These are phyloP conservation scores for Kwoniella dejecticola DNA, from an alignment of 768 basidiomycete genomes.

Conservation along the genomic window DNA sequence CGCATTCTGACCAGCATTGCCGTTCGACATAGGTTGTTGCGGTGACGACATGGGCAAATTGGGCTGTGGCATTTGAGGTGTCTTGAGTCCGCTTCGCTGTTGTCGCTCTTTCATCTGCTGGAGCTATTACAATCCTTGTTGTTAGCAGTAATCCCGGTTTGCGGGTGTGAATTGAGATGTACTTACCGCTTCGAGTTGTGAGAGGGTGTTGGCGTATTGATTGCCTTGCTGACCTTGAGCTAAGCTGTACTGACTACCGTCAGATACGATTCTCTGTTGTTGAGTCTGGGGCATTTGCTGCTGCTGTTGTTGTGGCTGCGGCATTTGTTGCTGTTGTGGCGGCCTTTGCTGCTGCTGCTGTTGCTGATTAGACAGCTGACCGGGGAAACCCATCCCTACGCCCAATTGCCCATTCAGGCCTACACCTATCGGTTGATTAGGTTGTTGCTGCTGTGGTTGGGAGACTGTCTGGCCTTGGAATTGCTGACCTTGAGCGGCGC, in stretches of 20 bases:
- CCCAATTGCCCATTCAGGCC: conserved; percentile 13
- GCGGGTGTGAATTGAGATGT: background rate
- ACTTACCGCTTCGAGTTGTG: conserved; percentile 43
- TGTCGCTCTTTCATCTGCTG: conserved; percentile 45
- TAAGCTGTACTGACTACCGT: conserved; percentile 7
- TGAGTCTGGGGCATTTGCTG: conserved; percentile 11
- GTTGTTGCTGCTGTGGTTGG: conserved; percentile 5
- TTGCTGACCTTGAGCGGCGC: conserved; percentile 5
- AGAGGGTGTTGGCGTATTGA: conserved; percentile 20
- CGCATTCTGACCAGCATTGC: background rate
- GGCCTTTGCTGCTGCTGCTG: conserved; percentile 12
- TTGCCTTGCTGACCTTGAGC: conserved; percentile 15
- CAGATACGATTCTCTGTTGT: conserved; percentile 16
- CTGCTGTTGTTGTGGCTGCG: conserved; percentile 1
- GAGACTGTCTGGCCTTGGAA: conserved; percentile 8
- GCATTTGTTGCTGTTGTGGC: conserved; percentile 14
- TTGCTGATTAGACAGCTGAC: conserved; percentile 12
- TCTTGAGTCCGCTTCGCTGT: conserved; percentile 29
- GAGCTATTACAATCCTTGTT: no score
- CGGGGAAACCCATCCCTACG: conserved; percentile 11
- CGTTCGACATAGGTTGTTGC: conserved; percentile 11
- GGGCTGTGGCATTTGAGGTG: conserved; percentile 28
- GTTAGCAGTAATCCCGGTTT: no score
- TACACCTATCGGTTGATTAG: conserved; percentile 5
- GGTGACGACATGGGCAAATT: conserved; percentile 33